These are phyloP conservation scores for Anisodus acutangulus DNA, from an alignment of 257 asterid species.

Conservation along the genomic window DNA sequence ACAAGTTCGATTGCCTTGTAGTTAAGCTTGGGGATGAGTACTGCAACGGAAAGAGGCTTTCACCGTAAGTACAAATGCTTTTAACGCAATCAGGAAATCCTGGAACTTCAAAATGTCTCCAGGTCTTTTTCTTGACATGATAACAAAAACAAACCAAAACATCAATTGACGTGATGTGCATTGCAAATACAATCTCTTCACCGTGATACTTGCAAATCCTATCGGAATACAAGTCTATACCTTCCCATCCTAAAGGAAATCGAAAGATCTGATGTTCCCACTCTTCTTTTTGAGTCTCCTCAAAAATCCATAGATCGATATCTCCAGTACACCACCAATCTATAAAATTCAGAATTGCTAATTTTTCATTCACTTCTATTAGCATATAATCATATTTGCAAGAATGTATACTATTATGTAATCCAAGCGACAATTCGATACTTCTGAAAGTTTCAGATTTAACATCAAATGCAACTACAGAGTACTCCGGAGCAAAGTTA, in stretches of 20 bases:
- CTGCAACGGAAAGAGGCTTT: not conserved
- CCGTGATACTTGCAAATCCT: not conserved
- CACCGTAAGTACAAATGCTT: not conserved
- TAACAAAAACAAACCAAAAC: not conserved
- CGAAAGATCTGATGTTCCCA: not conserved
- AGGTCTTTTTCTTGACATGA: not conserved
- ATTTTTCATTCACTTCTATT: not conserved
- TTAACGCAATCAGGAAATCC: not conserved
- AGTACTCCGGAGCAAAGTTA: no score
- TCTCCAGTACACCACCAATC: no score
- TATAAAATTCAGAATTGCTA: not conserved
- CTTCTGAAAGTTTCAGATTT: not conserved
- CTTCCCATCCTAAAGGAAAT: not conserved
- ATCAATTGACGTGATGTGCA: not conserved
- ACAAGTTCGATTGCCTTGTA: not conserved
- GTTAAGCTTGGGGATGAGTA: not conserved
- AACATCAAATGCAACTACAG: not conserved
- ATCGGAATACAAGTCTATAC: not conserved
- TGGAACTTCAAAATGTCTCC: not conserved
- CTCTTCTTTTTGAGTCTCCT: not conserved
- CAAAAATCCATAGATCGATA: not conserved
- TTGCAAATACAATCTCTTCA: not conserved
- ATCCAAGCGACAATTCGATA: no score
- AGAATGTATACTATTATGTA: not conserved
- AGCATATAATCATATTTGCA: not conserved